Evolutionary conservation across 2,329 filamentous ascomycete genomes (phyloP).

Genomic region (Aspergillus bombycis): DNA sequence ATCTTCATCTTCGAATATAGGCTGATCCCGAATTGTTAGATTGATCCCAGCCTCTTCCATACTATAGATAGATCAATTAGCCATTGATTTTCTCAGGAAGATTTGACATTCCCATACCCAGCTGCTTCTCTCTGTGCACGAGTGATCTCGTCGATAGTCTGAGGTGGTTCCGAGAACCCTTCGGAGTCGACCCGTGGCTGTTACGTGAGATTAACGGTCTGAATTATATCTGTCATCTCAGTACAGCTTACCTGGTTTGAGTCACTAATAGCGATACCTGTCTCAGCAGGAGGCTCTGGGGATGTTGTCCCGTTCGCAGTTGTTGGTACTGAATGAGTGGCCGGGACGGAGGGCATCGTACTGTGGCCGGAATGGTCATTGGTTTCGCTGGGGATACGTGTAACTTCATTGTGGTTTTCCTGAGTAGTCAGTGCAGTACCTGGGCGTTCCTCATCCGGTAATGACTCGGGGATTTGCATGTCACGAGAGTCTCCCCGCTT

Average conservation of each 20-base stretch:
- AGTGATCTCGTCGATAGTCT: conserved; percentile 48
- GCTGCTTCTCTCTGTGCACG: conserved; percentile 49
- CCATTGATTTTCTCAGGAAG: background rate
- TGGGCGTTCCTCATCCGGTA: conserved; percentile 33
- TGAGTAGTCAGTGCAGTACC: conserved; percentile 34
- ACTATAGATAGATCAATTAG: conserved; percentile 30
- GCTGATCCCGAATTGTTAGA: conserved; percentile 52
- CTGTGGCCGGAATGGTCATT: conserved; percentile 27
- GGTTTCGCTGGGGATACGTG: conserved; percentile 31
- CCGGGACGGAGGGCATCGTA: conserved; percentile 24
- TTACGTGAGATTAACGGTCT: conserved; percentile 16
- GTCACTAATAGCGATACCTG: conserved; percentile 25
- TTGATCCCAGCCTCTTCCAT: conserved; percentile 50
- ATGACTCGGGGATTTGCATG: conserved; percentile 40
- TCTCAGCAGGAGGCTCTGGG: conserved; percentile 20
- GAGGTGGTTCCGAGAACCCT: conserved; percentile 44
- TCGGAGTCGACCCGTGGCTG: conserved; percentile 43
- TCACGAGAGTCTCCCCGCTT: conserved; percentile 45
- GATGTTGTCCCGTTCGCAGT: conserved; percentile 33
- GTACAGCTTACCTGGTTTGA: conserved; percentile 27
- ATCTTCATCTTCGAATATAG: conserved; percentile 53
- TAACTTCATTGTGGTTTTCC: conserved; percentile 24
- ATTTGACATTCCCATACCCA: conserved; percentile 30
- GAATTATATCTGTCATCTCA: background rate
- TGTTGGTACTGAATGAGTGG: conserved; percentile 22